Evolutionary conservation across 1,139 yeast genomes (phyloP), one percentile per base, ranked within the genome.

Genomic region (Kodamaea arcana): DNA sequence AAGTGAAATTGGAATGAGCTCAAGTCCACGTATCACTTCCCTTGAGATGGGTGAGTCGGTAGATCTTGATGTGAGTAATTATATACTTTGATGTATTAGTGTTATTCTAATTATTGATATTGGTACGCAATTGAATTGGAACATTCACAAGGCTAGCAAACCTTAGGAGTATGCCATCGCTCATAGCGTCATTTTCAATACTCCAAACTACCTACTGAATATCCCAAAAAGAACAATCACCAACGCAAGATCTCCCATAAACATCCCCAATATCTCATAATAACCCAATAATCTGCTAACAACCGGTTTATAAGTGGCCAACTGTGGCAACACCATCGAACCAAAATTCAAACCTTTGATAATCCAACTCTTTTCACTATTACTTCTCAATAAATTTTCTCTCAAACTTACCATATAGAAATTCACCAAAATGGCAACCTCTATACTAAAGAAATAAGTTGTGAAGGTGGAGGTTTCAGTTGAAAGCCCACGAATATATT

Each of bases 151-250:
- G n/a, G n/a, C n/a, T n/a, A n/a, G n/a, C n/a, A n/a, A n/a, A n/a
- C n/a, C n/a, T n/a, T n/a, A n/a, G n/a, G n/a, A n/a, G n/a, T n/a
- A n/a, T n/a, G n/a, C n/a, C n/a, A n/a, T n/a, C n/a, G n/a, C n/a
- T n/a, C n/a, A n/a, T n/a, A n/a, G n/a, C n/a, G n/a, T n/a, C n/a
- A n/a, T n/a, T n/a, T n/a, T n/a, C n/a, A n/a, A n/a, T n/a, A n/a
- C n/a, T n/a, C n/a, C n/a, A n/a, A n/a, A n/a, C n/a, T n/a, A n/a
- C n/a, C n/a, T n/a, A 46, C 72, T 68, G 14, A 56, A 41, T 22
- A 69, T 41, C 2, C 74, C 75, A 45, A 68, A 68, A 33, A 67
- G 50, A 13, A 69, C 60, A 24, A 66, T 59, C 20, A 67, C 56
- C 26, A 69, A 54, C 17, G 66, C 56, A 27, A 69, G 36, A 45